Percentiles rank a stretch among this genome's conserved stretches.
phyloP scores from a whole-genome alignment of 2,329 filamentous ascomycete genomes.

The Geosmithia putterillii region DNA sequence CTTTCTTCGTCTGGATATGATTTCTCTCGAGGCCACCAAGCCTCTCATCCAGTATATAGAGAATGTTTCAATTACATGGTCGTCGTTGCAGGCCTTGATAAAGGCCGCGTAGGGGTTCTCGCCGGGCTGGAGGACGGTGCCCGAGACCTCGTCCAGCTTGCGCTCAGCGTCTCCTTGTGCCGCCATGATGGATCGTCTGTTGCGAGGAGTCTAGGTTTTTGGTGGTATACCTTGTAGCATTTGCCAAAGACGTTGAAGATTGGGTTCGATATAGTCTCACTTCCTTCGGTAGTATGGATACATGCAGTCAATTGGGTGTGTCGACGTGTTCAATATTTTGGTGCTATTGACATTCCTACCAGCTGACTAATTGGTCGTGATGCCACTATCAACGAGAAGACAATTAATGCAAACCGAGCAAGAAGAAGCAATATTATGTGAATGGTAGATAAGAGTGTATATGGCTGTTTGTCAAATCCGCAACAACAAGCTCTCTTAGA shows the following conservation, averaged over 20 bases:
- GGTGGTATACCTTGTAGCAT: background rate
- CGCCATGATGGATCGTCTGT: background rate
- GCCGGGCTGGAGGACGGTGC: conserved; percentile 32
- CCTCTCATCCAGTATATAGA: background rate
- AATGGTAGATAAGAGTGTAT: too few species aligned
- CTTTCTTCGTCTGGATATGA: background rate
- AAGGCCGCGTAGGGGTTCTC: conserved; percentile 69
- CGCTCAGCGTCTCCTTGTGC: conserved; percentile 23
- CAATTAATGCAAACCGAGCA: too few species aligned
- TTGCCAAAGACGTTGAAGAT: background rate
- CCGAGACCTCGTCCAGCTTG: conserved; percentile 42
- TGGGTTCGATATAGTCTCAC: too few species aligned
- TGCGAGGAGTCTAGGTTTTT: background rate
- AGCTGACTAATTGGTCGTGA: too few species aligned
- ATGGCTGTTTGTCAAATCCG: too few species aligned
- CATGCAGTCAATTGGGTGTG: too few species aligned
- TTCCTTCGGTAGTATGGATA: too few species aligned
- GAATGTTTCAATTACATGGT: conserved; percentile 41
- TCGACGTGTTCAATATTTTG: too few species aligned
- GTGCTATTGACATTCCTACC: too few species aligned
- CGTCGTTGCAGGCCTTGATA: conserved; percentile 52
- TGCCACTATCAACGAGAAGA: too few species aligned
- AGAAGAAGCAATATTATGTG: too few species aligned
- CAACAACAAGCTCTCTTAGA: too few species aligned
- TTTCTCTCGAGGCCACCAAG: background rate